Base-by-base conservation (phyloP, 1,284 basidiomycete genomes). In the Polyporus tsugae region DNA sequence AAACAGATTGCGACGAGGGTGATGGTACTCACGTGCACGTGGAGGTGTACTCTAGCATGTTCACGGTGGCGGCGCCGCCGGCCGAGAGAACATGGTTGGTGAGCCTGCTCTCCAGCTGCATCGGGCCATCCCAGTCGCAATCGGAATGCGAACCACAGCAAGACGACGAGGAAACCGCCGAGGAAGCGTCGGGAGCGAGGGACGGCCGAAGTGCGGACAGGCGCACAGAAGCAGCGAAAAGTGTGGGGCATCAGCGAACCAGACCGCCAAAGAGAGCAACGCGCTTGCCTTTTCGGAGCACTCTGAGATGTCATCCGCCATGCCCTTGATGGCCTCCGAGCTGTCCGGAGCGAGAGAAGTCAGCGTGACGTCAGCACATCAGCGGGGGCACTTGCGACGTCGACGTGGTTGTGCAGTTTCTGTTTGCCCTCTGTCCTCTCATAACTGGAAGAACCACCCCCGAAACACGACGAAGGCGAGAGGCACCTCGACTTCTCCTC, bases 211-310 rank as follows among this genome's bases (percentile, higher is more conserved):
- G 57, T 22, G 57, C 57, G 57, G 59, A 49, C 46, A 49, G 46
- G 9, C 46, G 46, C 46, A 49, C 46, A 49, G n/a, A 49, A 49
- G 46, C 46, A n/a, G n/a, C 46, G 10, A 7, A 49, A 49, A 9
- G 46, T 49, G 46, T 22, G 10, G 46, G 46, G 19, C 9, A 49
- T 49, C 46, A 49, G 46, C 46, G 22, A 25, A 49, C 52, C 6
- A 19, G 6, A 33, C 33, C 22, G 35, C 69, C 69, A 42, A 6
- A 70, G 41, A 19, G n/a, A 64, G 70, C 36, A 70, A 57, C 13
- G n/a, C 33, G 62, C 73, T 71, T 70, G 74, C 75, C 73, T 76
- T 76, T 70, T 76, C 75, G 57, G 75, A 73, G 59, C 73, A 76
- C 58, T 76, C 72, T 29, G 71, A 72, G 4, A 76, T 72, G 67